phyloP scores from a whole-genome alignment of 495 filamentous ascomycete genomes.

The Thermothielavioides terrestris region DNA sequence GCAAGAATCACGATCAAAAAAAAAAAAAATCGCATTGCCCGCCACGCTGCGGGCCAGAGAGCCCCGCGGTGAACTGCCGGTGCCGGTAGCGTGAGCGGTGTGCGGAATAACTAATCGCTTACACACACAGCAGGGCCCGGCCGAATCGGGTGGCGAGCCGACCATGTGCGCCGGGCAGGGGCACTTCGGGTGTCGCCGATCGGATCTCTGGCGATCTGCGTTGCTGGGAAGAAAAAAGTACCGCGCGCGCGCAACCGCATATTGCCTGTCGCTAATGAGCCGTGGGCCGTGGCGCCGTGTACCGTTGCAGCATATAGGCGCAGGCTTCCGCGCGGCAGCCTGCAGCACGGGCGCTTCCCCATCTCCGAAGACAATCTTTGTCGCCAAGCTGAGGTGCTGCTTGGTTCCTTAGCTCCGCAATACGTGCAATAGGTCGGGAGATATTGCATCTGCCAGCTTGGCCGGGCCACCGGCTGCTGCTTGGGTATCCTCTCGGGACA shows the following conservation, averaged over 20 bases:
- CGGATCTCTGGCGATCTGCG: neutral
- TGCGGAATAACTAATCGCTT: no score
- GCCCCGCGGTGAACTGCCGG: no score
- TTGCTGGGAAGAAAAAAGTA: neutral
- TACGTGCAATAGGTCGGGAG: neutral
- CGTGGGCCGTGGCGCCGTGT: neutral
- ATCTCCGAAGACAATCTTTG: no score
- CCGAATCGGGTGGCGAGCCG: neutral
- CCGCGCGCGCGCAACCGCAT: neutral
- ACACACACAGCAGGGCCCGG: neutral
- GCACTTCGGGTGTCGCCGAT: neutral
- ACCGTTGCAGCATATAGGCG: neutral
- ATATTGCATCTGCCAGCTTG: neutral
- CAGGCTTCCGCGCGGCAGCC: neutral
- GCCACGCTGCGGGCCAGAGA: no score
- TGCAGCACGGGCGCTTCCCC: neutral
- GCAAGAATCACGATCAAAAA: no score
- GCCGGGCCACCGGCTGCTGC: constrained; percentile 4
- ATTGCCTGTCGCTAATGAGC: neutral
- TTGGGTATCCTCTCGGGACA: neutral
- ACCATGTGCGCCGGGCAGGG: neutral
- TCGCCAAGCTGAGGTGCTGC: no score
- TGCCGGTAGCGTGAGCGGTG: no score
- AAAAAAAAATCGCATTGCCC: no score
- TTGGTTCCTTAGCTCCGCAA: neutral